Conservation (phyloP, 345 rosid genomes). For the Trapa bicornis region DNA sequence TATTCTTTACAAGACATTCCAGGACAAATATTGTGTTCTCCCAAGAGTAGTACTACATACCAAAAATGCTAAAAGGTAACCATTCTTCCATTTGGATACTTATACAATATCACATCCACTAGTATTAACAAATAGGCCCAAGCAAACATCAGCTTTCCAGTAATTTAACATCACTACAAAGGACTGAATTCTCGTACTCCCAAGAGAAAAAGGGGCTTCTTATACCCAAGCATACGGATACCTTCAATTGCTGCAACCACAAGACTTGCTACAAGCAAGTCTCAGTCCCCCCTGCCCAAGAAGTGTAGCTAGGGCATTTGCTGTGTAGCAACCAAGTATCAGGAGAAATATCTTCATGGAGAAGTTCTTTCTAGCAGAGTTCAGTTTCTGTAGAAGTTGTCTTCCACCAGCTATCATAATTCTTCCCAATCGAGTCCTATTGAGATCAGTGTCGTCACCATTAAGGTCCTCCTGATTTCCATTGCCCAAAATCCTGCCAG, state of each 20-base stretch:
- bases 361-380: slow-evolving; percentile 69
- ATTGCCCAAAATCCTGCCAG: slow-evolving; percentile 52
- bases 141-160: slow-evolving; percentile 95
- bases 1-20: neutral
- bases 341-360: slow-evolving; percentile 84
- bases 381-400: slow-evolving; percentile 63
- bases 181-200: slow-evolving; percentile 46
- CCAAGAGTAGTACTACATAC: neutral
- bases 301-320: slow-evolving; percentile 92
- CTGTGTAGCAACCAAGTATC: slow-evolving; percentile 85
- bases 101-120: slow-evolving; percentile 7
- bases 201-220: slow-evolving; percentile 31
- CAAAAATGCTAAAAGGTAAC: neutral
- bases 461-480: slow-evolving; percentile 39
- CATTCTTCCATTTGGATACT: neutral
- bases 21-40: neutral
- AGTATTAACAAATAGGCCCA: slow-evolving; percentile 97
- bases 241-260: slow-evolving; percentile 95
- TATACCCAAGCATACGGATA: slow-evolving; percentile 83
- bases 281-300: slow-evolving; percentile 99
- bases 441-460: slow-evolving; percentile 41
- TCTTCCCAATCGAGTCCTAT: slow-evolving; percentile 79
- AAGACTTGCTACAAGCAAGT: slow-evolving; percentile 79
- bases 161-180: slow-evolving; percentile 74
- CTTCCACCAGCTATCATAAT: slow-evolving; percentile 74